Percentiles rank a stretch among this genome's conserved stretches.
Conservation (phyloP, 371 early-diverging fungal genomes). For the Smittium mucronatum region DNA sequence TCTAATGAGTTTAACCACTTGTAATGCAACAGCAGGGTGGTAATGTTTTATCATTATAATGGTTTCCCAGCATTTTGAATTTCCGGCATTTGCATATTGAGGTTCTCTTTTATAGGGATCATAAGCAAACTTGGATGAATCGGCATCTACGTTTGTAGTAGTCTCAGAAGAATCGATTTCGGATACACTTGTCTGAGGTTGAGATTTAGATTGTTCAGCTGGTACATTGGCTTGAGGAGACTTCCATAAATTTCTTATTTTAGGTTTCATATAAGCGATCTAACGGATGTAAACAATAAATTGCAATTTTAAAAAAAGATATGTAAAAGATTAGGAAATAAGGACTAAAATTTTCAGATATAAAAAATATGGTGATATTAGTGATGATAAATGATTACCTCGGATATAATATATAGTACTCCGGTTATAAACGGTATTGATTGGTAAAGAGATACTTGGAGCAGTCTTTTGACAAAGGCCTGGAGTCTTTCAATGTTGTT, state of each 20-base stretch:
- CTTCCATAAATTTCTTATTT: slow-evolving; percentile 8
- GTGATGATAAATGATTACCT: no score
- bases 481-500: slow-evolving; percentile 46
- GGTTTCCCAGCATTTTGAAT: slow-evolving; percentile 82
- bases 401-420: slow-evolving; percentile 64
- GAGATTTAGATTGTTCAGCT: slow-evolving; percentile 59
- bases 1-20: slow-evolving; percentile 53
- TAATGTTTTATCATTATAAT: slow-evolving; percentile 65
- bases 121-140: slow-evolving; percentile 36
- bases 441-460: slow-evolving; percentile 64
- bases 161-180: slow-evolving; percentile 37
- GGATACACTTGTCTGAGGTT: no score
- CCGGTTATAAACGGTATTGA: slow-evolving; percentile 76
- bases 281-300: no score
- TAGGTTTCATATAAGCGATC: neutral
- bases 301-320: no score
- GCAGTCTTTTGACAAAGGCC: slow-evolving; percentile 78
- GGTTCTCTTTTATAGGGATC: slow-evolving; percentile 84
- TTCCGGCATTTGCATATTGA: slow-evolving; percentile 61
- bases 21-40: slow-evolving; percentile 82
- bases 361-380: no score
- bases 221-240: slow-evolving; percentile 15
- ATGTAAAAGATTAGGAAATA: no score
- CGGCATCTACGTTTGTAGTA: slow-evolving; percentile 27
- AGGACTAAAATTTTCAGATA: no score